Base-by-base conservation (phyloP, 352 stramenopile species). In the Phytophthora brassicae region DNA sequence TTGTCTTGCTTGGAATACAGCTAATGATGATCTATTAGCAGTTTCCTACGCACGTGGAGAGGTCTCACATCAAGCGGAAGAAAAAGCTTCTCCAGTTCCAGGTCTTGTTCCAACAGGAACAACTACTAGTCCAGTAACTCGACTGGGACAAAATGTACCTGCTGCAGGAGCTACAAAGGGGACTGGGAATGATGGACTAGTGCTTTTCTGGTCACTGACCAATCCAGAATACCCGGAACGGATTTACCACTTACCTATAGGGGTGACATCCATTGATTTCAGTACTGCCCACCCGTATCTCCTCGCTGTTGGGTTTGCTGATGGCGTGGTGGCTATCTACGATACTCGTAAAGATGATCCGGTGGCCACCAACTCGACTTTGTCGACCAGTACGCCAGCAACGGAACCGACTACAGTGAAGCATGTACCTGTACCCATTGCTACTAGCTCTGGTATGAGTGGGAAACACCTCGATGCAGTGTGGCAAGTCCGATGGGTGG, bases 161-260 rank as follows among this genome's bases (percentile, higher is more conserved):
- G 57, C 59, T 0, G 28, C 44, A 23, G 38, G n/a, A 17, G 31
- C 46, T 16, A 28, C 51, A 9, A 31, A 39, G 9, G 33, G 17
- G 0, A 38, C 56, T 26, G 51, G 28, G 3, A 70, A 70, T n/a
- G 68, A 80, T n/a, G 90, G 92, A 2, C 54, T 95, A 13, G 86
- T 98, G n/a, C 70, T 97, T 22, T 97, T 98, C 63, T 98, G 92
- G 93, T 97, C 88, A 24, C 70, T 98, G 17, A 94, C 89, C 45
- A 98, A 98, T 64, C 91, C 92, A 4, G 87, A 94, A 55, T 96
- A 86, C 51, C 93, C 93, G 0, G 90, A 98, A 65, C 82, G 90
- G n/a, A 84, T 97, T 7, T 91, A 96, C 53, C 74, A 77, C 44
- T 60, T 92, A 19, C 68, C 70, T 11, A 82, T 84, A 16, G 81